These are phyloP conservation scores for Theileria sp. DNA, from an alignment of 169 alveolate genomes.

Conservation along the genomic window DNA sequence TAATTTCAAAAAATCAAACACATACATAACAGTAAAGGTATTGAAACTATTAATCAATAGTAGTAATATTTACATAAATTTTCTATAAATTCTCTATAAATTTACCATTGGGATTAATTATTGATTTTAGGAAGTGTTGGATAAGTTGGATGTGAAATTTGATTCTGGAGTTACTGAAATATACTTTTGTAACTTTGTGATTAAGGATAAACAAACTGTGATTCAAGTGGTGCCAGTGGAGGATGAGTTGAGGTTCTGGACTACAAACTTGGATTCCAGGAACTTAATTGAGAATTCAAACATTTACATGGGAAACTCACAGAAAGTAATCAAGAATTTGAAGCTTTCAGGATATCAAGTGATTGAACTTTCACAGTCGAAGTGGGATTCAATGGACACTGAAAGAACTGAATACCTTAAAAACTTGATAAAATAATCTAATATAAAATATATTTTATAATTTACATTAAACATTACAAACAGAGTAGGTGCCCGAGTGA, in stretches of 20 bases:
- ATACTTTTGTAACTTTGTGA: conserved; percentile 46
- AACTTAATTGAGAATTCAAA: neutral
- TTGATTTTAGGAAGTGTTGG: conserved; percentile 14
- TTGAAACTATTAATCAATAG: neutral
- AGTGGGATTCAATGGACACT: neutral
- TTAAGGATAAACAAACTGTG: conserved; percentile 1
- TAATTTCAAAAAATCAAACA: conserved; percentile 48
- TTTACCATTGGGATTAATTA: neutral
- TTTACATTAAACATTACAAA: neutral
- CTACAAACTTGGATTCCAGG: neutral
- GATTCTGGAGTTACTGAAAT: conserved; percentile 46
- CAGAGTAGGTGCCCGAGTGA: neutral
- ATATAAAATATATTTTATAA: neutral
- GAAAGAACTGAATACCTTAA: neutral
- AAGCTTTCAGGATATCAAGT: conserved; percentile 2
- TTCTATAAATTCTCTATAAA: neutral
- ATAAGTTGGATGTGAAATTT: conserved; percentile 25
- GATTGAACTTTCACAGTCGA: neutral
- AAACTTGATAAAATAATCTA: neutral
- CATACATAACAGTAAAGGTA: conserved; percentile 45
- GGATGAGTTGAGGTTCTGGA: neutral
- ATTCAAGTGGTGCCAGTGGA: neutral
- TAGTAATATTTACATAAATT: neutral
- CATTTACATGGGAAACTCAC: conserved; percentile 5
- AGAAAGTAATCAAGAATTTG: neutral